Evolutionary conservation across 495 filamentous ascomycete genomes (phyloP), one percentile per base, ranked within the genome.

Genomic region (Astrothelium subdiscretum): DNA sequence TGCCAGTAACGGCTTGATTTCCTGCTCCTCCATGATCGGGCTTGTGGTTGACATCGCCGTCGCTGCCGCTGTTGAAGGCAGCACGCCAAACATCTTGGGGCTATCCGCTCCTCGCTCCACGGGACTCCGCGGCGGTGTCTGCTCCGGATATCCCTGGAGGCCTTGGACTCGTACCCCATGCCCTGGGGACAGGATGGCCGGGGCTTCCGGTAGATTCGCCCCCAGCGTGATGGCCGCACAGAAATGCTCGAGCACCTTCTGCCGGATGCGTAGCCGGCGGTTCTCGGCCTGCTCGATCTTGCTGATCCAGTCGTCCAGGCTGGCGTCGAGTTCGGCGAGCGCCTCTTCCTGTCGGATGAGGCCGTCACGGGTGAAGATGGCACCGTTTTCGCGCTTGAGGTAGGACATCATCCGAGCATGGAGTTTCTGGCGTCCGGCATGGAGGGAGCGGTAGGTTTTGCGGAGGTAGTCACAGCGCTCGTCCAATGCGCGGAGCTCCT

Each of bases 261-360:
- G 85, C n/a, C 85, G 81, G 27, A 90, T 80, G 31, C 83, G 77
- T 15, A 80, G 81, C 27, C 87, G 80, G 65, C 87, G 77, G 67
- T 89, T 87, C 74, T 90, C 87, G n/a, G 85, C 85, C 61, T 84
- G 81, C 65, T 89, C 87, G 3, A 89, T 80, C 69, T 89, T 90
- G 64, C 63, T 73, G 31, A 87, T 80, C 85, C 87, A 90, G 66
- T 87, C 85, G 65, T 90, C 87, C 65, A 90, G 89, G 27, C 83
- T 84, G n/a, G 76, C 70, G 65, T 90, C 87, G 20, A 90, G 79
- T 66, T 88, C 86, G 1, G 80, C 80, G 26, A 90, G 76, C 8
- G 86, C 83, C 69, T 89, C 86, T 69, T 89, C 86, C 67, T 90
- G 87, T 73, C 85, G 87, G 61, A 90, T 76, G 58, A 90, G 80